Conservation (phyloP, 805 yeast genomes). For the Metschnikowia colocasiae region DNA sequence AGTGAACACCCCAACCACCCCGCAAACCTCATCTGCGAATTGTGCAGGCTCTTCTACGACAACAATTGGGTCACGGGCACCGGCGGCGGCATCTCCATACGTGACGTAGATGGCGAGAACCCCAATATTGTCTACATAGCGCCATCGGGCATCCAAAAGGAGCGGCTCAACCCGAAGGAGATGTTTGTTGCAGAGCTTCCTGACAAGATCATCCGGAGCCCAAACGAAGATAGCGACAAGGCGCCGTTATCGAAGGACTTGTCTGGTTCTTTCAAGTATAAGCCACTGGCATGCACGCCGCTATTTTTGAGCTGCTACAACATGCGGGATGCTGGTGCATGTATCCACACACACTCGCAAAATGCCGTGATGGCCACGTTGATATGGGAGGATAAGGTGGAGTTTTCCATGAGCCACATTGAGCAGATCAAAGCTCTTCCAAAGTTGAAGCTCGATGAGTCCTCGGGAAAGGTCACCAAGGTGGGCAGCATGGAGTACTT, state of each 20-base stretch:
- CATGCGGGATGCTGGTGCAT: constrained; percentile 76
- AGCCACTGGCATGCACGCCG: constrained; percentile 95
- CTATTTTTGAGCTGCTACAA: constrained; percentile 70
- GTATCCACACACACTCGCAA: constrained; percentile 92
- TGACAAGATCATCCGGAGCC: constrained; percentile 55
- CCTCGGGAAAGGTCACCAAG: constrained; percentile 43
- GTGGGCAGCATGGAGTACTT: constrained; percentile 67
- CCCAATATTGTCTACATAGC: constrained; percentile 65
- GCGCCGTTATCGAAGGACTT: constrained; percentile 27
- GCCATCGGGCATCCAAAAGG: constrained; percentile 96
- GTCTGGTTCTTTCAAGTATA: constrained; percentile 45
- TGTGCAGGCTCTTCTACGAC: constrained; percentile 71
- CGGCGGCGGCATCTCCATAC: constrained; percentile 89
- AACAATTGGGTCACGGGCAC: constrained; percentile 95
- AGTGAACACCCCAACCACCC: constrained; percentile 59
- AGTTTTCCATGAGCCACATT: constrained; percentile 71
- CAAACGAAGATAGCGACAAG: constrained; percentile 32
- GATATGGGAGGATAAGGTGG: constrained; percentile 56
- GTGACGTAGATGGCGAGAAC: constrained; percentile 42
- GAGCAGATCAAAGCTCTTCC: constrained; percentile 96
- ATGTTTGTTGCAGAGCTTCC: constrained; percentile 71
- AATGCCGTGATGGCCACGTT: constrained; percentile 79
- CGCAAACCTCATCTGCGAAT: constrained; percentile 77
- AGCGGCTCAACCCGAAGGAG: constrained; percentile 74
- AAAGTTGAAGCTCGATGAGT: constrained; percentile 30